phyloP scores from a whole-genome alignment of 208 protist genomes.

The Crithidia sp. region DNA sequence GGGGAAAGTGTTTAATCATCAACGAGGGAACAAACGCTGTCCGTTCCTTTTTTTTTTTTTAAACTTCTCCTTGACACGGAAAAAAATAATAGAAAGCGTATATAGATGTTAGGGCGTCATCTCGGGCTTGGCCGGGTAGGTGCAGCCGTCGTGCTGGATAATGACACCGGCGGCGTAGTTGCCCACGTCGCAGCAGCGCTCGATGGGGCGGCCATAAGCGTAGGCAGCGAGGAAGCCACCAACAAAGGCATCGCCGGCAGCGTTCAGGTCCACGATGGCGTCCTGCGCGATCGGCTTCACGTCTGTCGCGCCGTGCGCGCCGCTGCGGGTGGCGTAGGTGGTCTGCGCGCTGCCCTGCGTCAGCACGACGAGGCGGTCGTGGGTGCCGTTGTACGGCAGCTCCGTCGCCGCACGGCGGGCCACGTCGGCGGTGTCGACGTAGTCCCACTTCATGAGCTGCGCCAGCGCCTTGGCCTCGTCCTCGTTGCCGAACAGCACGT shows the following conservation, averaged over 20 bases:
- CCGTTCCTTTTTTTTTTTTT: neutral
- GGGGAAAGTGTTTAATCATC: neutral
- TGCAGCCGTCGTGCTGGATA: constrained; percentile 95
- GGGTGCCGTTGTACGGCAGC: constrained; percentile 88
- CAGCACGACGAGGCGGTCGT: constrained; percentile 92
- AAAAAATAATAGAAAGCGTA: no score
- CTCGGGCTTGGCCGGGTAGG: constrained; percentile 84
- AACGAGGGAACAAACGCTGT: neutral
- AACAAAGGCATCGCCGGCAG: constrained; percentile 98
- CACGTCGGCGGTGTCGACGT: constrained; percentile 79
- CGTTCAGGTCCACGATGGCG: constrained; percentile 98
- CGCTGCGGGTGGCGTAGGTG: constrained; percentile 74
- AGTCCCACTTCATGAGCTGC: constrained; percentile 76
- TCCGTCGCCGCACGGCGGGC: constrained; percentile 66
- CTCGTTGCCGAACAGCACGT: constrained; percentile 97
- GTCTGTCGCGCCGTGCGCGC: constrained; percentile 38
- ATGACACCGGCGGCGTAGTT: constrained; percentile 91
- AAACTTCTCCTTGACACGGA: no score
- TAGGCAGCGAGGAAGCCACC: constrained; percentile 96
- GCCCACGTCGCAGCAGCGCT: constrained; percentile 89
- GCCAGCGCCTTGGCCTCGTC: constrained; percentile 91
- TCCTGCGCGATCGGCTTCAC: constrained; percentile 79
- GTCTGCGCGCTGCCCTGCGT: constrained; percentile 94
- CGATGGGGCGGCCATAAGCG: constrained; percentile 57
- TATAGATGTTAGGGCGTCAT: constrained; percentile 36